Percentiles rank a stretch among this genome's conserved stretches.
Evolutionary conservation across 129 eudicot species (phyloP).

Genomic region (Scalesia atractyloides): DNA sequence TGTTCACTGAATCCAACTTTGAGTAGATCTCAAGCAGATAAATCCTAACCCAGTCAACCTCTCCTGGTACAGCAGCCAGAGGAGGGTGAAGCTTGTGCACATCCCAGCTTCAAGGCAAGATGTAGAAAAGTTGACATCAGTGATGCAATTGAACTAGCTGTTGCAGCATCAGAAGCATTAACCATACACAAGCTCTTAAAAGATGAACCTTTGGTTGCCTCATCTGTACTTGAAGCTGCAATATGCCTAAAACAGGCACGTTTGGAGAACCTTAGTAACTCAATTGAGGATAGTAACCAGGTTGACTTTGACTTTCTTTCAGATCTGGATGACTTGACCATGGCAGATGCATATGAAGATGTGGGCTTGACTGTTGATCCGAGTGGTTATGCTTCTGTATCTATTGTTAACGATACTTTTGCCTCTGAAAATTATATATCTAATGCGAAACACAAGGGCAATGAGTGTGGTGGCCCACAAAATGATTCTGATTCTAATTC

Average conservation of each 20-base stretch:
- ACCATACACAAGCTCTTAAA: conserved; percentile 57
- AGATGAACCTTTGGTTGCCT: conserved; percentile 35
- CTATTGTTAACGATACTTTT: conserved; percentile 63
- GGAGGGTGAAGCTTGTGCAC: conserved; percentile 14
- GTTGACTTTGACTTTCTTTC: conserved; percentile 55
- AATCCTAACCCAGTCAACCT: conserved; percentile 12
- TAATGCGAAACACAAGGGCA: conserved; percentile 27
- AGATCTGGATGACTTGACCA: conserved; percentile 61
- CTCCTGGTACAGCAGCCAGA: conserved; percentile 18
- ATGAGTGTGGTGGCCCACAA: conserved; percentile 14
- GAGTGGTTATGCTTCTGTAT: conserved; percentile 34
- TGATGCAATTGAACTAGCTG: conserved; percentile 69
- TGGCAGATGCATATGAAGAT: conserved; percentile 77
- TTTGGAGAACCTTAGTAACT: conserved; percentile 30
- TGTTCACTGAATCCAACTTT: conserved; percentile 10
- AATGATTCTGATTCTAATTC: conserved; percentile 17
- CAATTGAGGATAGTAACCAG: conserved; percentile 32
- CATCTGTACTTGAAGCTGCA: conserved; percentile 77
- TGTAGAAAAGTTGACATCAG: conserved; percentile 35
- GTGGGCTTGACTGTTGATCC: conserved; percentile 52
- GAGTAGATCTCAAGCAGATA: conserved; percentile 41
- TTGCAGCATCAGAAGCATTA: conserved; percentile 85
- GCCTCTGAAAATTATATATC: conserved; percentile 27
- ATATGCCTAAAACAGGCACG: conserved; percentile 79
- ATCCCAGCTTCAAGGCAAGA: conserved; percentile 15